Conservation (phyloP, 2,329 filamentous ascomycete genomes). For the Penicillium sp. region DNA sequence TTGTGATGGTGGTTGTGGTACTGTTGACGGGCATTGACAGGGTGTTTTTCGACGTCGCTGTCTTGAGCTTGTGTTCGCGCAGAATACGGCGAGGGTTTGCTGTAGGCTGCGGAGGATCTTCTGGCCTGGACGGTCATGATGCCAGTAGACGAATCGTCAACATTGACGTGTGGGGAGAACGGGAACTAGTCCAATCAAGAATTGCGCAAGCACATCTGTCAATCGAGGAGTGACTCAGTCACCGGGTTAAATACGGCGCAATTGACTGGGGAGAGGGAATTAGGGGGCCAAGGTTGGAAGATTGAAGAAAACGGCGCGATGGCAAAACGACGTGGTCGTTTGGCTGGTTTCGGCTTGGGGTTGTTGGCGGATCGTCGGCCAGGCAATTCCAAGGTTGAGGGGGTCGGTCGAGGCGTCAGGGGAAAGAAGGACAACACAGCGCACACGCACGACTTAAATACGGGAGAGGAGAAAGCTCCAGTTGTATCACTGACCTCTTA, state of each 20-base stretch:
- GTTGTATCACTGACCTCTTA: not conserved
- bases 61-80: slow-evolving; percentile 24
- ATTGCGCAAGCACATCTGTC: slow-evolving; percentile 13
- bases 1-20: slow-evolving; percentile 25
- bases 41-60: slow-evolving; percentile 43
- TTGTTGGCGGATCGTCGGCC: slow-evolving; percentile 28
- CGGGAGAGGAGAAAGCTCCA: not conserved
- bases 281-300: not conserved
- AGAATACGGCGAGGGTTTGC: slow-evolving; percentile 29
- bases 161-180: slow-evolving; percentile 25
- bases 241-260: not conserved
- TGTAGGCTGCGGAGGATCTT: slow-evolving; percentile 36
- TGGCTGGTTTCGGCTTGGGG: slow-evolving; percentile 1
- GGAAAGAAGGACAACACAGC: not conserved
- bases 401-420: not conserved
- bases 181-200: slow-evolving; percentile 5
- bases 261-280: not conserved
- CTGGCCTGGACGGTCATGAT: slow-evolving; percentile 39
- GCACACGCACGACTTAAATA: not conserved
- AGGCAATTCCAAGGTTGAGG: slow-evolving; percentile 20
- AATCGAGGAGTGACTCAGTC: not conserved
- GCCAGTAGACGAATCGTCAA: slow-evolving; percentile 19
- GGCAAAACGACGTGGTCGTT: slow-evolving; percentile 6
- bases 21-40: slow-evolving; percentile 20
- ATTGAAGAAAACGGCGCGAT: slow-evolving; percentile 16